Evolutionary conservation across 257 asterid species (phyloP).

Genomic region (Penstemon eatonii): DNA sequence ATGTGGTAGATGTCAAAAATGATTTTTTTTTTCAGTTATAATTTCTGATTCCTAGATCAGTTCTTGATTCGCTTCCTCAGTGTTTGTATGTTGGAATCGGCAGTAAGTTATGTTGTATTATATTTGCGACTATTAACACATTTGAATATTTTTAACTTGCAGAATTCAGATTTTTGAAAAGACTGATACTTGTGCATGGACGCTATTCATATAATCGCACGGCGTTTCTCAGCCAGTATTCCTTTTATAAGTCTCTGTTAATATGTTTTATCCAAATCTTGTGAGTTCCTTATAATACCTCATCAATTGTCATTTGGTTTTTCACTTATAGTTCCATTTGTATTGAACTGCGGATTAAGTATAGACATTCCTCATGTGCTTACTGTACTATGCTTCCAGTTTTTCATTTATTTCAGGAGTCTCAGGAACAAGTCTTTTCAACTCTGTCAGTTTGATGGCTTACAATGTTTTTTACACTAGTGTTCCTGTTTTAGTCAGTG

Average conservation of each 20-base stretch:
- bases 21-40: not conserved
- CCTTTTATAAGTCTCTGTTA: slow-evolving; percentile 91
- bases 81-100: slow-evolving; percentile 13
- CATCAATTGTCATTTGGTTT: slow-evolving; percentile 21
- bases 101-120: not conserved
- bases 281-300: slow-evolving; percentile 51
- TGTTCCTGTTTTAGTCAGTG: slow-evolving; percentile 84
- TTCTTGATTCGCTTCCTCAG: slow-evolving; percentile 16
- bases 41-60: slow-evolving; percentile 12
- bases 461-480: slow-evolving; percentile 98
- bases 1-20: not conserved
- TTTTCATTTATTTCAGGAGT: slow-evolving; percentile 95
- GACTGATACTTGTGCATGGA: slow-evolving; percentile 97
- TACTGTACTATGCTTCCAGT: slow-evolving; percentile 57
- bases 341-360: slow-evolving; percentile 22
- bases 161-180: slow-evolving; percentile 91
- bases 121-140: not conserved
- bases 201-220: slow-evolving; percentile 98
- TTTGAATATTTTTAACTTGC: slow-evolving; percentile 41
- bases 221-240: slow-evolving; percentile 95
- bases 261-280: slow-evolving; percentile 96
- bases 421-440: slow-evolving; percentile 96
- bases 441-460: slow-evolving; percentile 95
- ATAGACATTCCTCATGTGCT: slow-evolving; percentile 36
- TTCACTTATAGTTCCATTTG: slow-evolving; percentile 21